Base-by-base conservation (phyloP, 2,329 filamentous ascomycete species). In the Ceratocystis colombiana region DNA sequence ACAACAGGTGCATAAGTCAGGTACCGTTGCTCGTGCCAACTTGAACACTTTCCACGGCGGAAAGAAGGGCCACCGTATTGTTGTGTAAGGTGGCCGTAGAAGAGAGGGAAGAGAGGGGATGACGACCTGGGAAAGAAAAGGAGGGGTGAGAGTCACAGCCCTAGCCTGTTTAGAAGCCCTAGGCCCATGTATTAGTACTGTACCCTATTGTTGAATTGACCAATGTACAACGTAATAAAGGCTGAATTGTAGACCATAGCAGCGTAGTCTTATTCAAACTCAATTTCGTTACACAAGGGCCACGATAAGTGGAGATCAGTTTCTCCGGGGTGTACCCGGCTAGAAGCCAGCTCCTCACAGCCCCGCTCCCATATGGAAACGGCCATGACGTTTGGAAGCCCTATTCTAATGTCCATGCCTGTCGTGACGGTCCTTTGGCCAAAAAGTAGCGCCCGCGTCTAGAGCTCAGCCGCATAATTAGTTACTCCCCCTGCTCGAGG, bases 1-100 rank as follows among this genome's bases (percentile, higher is more conserved):
- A 71, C 81, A 82, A 70, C 77, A 80, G 69, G 77, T 95, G 66
- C 94, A 99, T 77, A 95, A 91, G 82, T 77, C 87, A 71, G 91
- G 84, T 69, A 90, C 92, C 45, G 82, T 84, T 33, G 84, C 88
- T 30, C 83, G 94, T 77, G 87, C 88, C 44, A 97, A 96, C 73
- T 71, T 86, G 71, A 76, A 67, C 62, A 67, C 57, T 2, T 66
- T 66, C 65, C 62, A 68, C 44, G 67, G 67, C n/a, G 65, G 64
- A 12, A 68, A 68, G 61, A 68, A 68, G 64, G 67, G 67, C 3
- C 64, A 66, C 28, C 61, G 65, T 5, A 66, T 68, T 33, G 64
- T 68, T 41, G 67, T 68, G 30, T 68, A 66, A 68, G 61, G 25
- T 17, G 10, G 55, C 20, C 7, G 5, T 8, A 17, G 15, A 5